Percentiles rank a stretch among this genome's conserved stretches.
These are phyloP conservation scores for Wickerhamomyces silvicola DNA, from an alignment of 805 yeast species.

Conservation along the genomic window DNA sequence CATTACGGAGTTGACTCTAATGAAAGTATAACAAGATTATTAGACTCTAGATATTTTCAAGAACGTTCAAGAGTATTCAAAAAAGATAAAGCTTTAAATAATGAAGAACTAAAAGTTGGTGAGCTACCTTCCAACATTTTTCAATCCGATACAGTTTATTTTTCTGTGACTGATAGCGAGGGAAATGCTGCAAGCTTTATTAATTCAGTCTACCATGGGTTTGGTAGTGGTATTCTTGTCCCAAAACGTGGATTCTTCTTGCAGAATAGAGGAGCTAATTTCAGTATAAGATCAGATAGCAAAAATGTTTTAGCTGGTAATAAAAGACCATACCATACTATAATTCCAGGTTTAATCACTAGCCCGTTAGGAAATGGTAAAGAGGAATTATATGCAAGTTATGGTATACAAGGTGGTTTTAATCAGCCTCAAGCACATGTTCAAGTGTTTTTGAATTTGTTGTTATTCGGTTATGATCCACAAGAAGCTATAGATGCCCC, in stretches of 20 bases:
- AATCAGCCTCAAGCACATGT: slow-evolving; percentile 85
- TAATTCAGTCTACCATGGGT: slow-evolving; percentile 62
- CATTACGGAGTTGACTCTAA: slow-evolving; percentile 26
- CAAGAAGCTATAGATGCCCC: slow-evolving; percentile 76
- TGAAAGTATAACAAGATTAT: slow-evolving; percentile 33
- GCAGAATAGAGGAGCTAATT: slow-evolving; percentile 75
- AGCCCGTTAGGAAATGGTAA: slow-evolving; percentile 24
- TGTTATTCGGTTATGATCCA: slow-evolving; percentile 56
- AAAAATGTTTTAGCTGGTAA: slow-evolving; percentile 59
- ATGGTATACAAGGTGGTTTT: slow-evolving; percentile 83
- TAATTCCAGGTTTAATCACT: slow-evolving; percentile 78
- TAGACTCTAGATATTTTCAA: slow-evolving; percentile 43
- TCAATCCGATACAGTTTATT: slow-evolving; percentile 66
- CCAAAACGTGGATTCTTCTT: slow-evolving; percentile 59
- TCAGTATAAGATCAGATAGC: slow-evolving; percentile 50
- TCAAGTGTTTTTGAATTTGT: slow-evolving; percentile 64
- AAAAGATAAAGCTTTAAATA: slow-evolving; percentile 32
- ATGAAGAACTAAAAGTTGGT: slow-evolving; percentile 38
- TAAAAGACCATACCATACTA: slow-evolving; percentile 77
- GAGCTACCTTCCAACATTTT: slow-evolving; percentile 49
- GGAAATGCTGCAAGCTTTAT: slow-evolving; percentile 83
- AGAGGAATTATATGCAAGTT: slow-evolving; percentile 57
- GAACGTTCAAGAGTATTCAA: slow-evolving; percentile 43
- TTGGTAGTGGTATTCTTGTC: slow-evolving; percentile 68
- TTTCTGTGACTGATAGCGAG: slow-evolving; percentile 54